Evolutionary conservation across 2,329 filamentous ascomycete species (phyloP).

Genomic region (Apiospora rasikravindrae): DNA sequence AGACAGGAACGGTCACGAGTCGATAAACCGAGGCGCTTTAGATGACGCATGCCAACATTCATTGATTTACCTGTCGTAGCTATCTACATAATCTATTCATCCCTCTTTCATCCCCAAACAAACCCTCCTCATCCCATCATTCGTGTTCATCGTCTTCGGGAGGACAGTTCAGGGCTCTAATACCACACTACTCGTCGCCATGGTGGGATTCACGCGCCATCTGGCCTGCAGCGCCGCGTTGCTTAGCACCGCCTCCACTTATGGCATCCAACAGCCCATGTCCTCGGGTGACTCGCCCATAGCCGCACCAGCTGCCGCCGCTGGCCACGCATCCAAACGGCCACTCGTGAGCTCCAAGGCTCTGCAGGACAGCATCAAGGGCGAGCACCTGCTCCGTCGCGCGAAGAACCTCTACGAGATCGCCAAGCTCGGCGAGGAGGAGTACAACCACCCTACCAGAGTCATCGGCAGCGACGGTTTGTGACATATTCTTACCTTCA

Average conservation of each 20-base stretch:
- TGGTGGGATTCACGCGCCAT: conserved; percentile 19
- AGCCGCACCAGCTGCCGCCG: background rate
- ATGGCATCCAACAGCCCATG: conserved; percentile 18
- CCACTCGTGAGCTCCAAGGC: conserved; percentile 57
- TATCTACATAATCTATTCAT: background rate
- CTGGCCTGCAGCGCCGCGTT: conserved; percentile 9
- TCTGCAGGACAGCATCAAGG: conserved; percentile 62
- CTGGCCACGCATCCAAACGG: conserved; percentile 19
- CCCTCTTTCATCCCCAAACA: background rate
- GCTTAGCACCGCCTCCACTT: conserved; percentile 15
- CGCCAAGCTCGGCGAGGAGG: conserved; percentile 61
- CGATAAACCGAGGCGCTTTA: background rate
- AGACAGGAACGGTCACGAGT: conserved; percentile 8
- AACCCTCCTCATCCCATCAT: background rate
- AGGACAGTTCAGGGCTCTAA: background rate
- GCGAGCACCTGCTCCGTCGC: conserved; percentile 60
- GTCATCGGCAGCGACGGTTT: conserved; percentile 71
- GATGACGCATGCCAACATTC: background rate
- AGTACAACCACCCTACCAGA: conserved; percentile 72
- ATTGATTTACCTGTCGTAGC: background rate
- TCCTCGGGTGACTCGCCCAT: background rate
- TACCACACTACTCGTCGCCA: background rate
- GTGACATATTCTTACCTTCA: conserved; percentile 3
- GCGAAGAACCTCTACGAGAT: conserved; percentile 67
- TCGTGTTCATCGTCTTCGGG: background rate